These are phyloP conservation scores for Musa troglodytarum DNA, from an alignment of 176 grass and related monocot species.

Conservation along the genomic window DNA sequence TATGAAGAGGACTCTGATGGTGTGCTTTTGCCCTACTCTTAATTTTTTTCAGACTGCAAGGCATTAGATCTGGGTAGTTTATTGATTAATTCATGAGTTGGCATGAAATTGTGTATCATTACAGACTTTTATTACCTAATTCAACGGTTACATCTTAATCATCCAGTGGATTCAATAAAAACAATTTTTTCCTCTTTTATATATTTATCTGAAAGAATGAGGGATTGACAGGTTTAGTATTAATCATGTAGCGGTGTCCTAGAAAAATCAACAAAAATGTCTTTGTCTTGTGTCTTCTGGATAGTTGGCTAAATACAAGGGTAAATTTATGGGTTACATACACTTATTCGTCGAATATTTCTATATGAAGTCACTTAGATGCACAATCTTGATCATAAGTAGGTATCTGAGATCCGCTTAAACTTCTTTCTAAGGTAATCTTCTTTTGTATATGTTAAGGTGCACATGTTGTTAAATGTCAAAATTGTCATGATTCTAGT, in stretches of 20 bases:
- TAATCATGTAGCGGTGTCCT: not conserved
- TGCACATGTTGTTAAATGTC: not conserved
- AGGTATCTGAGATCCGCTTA: not conserved
- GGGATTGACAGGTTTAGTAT: not conserved
- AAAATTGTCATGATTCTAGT: not conserved
- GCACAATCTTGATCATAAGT: no score
- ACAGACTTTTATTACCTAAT: not conserved
- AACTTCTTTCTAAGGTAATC: not conserved
- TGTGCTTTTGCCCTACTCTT: slow-evolving; percentile 15
- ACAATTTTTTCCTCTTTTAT: not conserved
- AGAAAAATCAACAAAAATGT: no score
- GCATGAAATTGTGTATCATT: not conserved
- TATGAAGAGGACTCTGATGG: slow-evolving; percentile 41
- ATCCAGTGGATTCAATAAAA: not conserved
- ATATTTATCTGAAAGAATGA: not conserved
- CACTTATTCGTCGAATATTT: no score
- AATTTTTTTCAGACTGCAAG: not conserved
- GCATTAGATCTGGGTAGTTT: not conserved
- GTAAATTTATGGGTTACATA: no score
- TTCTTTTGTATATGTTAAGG: not conserved
- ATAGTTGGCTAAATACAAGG: no score
- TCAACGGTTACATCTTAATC: not conserved
- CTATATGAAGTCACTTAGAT: no score
- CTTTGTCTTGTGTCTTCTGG: no score
- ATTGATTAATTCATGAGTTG: not conserved